A percentile compares a stretch with the other conserved stretches of the same genome.
Conservation (phyloP, 768 basidiomycete species). For the Boletus rex-veris region DNA sequence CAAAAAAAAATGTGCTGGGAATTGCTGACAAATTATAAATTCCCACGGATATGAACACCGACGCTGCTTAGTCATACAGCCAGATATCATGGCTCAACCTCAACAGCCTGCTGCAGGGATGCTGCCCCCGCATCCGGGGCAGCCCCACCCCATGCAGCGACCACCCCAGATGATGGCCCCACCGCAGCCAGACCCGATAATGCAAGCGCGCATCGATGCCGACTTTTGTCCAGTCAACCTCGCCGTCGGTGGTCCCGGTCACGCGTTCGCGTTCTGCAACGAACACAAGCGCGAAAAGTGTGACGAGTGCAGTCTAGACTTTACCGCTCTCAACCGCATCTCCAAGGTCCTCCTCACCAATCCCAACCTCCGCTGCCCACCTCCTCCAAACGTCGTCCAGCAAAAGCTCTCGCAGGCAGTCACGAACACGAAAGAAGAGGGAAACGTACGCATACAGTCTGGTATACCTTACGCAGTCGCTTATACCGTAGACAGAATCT, state of each 20-base stretch:
- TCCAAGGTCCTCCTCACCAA: constrained; percentile 65
- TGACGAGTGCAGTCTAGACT: constrained; percentile 69
- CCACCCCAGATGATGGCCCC: constrained; percentile 41
- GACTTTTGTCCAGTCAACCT: constrained; percentile 61
- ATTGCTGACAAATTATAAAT: constrained; percentile 25
- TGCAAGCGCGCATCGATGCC: constrained; percentile 76
- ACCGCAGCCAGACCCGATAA: constrained; percentile 61
- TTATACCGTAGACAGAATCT: constrained; percentile 47
- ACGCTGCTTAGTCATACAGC: not conserved
- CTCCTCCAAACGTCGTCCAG: constrained; percentile 73
- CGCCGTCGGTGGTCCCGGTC: constrained; percentile 50
- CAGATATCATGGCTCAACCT: constrained; percentile 55
- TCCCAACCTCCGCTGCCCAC: constrained; percentile 71
- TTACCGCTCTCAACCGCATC: constrained; percentile 70
- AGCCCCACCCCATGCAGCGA: constrained; percentile 28
- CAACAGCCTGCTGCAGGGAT: constrained; percentile 55
- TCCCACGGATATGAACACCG: constrained; percentile 12
- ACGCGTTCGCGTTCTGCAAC: constrained; percentile 55
- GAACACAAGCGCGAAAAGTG: constrained; percentile 73
- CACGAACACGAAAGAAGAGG: constrained; percentile 84
- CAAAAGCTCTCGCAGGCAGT: constrained; percentile 74
- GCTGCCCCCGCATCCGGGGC: constrained; percentile 30
- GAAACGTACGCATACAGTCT: constrained; percentile 67
- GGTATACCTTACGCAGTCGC: not conserved
- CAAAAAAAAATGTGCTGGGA: constrained; percentile 26